Evolutionary conservation across 2,329 filamentous ascomycete genomes (phyloP).

Genomic region (Rhynchosporium agropyri): DNA sequence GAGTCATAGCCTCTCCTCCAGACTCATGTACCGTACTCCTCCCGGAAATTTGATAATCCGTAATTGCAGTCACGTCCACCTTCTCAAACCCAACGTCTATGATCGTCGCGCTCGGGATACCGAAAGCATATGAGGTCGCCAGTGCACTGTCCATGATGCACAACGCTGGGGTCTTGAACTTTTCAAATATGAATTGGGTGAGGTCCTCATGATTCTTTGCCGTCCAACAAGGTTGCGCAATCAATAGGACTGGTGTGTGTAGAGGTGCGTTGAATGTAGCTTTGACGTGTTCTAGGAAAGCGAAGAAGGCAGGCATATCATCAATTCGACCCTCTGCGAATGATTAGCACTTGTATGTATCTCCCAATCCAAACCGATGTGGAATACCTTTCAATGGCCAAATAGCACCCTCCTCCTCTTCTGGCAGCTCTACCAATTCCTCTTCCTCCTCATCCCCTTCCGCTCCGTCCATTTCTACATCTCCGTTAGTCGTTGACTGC

Average conservation of each 20-base stretch:
- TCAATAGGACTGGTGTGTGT: conserved; percentile 90
- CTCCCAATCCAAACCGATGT: background rate
- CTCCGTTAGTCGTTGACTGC: conserved; percentile 42
- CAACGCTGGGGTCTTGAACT: conserved; percentile 91
- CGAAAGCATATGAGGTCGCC: conserved; percentile 83
- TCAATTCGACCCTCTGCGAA: conserved; percentile 73
- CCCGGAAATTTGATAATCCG: conserved; percentile 75
- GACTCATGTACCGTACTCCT: conserved; percentile 64
- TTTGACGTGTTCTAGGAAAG: conserved; percentile 90
- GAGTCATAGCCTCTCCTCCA: conserved; percentile 87
- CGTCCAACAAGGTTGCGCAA: conserved; percentile 89
- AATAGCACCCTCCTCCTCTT: conserved; percentile 84
- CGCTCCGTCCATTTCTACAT: conserved; percentile 42
- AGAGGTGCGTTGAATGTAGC: conserved; percentile 86
- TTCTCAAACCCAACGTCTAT: conserved; percentile 92
- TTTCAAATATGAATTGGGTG: conserved; percentile 94
- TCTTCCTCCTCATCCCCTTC: conserved; percentile 52
- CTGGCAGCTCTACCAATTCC: conserved; percentile 84
- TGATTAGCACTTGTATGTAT: conserved; percentile 10
- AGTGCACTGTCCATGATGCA: conserved; percentile 87
- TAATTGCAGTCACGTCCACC: conserved; percentile 88
- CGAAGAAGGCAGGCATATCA: conserved; percentile 91
- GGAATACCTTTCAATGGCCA: conserved; percentile 72
- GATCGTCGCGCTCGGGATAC: conserved; percentile 75
- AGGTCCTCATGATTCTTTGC: conserved; percentile 84